These are phyloP conservation scores for Cladorrhinum sp. DNA, from an alignment of 2,329 filamentous ascomycete species.

Conservation along the genomic window DNA sequence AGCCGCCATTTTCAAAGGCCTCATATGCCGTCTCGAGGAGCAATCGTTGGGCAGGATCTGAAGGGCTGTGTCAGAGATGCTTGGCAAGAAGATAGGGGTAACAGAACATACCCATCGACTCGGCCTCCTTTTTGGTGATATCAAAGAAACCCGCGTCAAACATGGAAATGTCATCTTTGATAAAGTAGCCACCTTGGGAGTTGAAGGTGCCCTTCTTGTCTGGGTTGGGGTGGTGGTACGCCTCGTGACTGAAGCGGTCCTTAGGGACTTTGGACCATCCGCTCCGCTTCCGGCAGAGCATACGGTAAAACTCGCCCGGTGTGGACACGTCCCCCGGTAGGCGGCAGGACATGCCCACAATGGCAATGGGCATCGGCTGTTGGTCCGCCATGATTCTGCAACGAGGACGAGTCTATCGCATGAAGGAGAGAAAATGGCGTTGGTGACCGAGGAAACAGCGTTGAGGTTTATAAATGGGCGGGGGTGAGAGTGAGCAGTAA, in stretches of 20 bases:
- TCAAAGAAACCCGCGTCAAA: slow-evolving; percentile 38
- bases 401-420: slow-evolving; percentile 4
- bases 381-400: slow-evolving; percentile 22
- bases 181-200: slow-evolving; percentile 33
- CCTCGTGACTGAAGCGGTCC: slow-evolving; percentile 33
- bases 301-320: slow-evolving; percentile 33
- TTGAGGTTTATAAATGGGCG: background rate
- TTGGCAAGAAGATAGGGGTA: background rate
- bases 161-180: slow-evolving; percentile 30
- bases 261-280: slow-evolving; percentile 33
- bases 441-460: background rate
- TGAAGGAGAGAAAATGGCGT: slow-evolving; percentile 14
- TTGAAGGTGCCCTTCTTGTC: slow-evolving; percentile 35
- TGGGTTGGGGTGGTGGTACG: slow-evolving; percentile 35
- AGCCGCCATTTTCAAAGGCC: slow-evolving; percentile 34
- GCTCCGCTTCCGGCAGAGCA: slow-evolving; percentile 30
- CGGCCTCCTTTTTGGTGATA: slow-evolving; percentile 36
- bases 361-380: slow-evolving; percentile 30
- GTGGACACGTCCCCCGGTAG: slow-evolving; percentile 31
- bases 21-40: slow-evolving; percentile 36
- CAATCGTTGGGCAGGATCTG: slow-evolving; percentile 33
- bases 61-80: background rate
- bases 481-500: background rate
- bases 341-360: slow-evolving; percentile 35
- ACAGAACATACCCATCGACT: slow-evolving; percentile 33